Conservation (phyloP, 1,284 basidiomycete genomes). For the Ganoderma boninense region DNA sequence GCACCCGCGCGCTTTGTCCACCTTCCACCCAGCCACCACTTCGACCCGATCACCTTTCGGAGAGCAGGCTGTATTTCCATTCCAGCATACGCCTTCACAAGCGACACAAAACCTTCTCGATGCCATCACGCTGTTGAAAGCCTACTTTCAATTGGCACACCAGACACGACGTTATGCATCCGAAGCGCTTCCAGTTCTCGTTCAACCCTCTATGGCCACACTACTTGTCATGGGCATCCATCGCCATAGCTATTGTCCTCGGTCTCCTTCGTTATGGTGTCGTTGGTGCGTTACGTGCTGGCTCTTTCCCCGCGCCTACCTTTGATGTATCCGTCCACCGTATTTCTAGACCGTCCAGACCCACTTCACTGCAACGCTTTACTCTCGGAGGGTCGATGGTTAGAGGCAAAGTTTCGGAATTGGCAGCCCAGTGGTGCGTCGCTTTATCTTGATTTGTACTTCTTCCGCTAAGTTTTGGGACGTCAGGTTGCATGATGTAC, state of each 20-base stretch:
- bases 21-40: not conserved
- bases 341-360: conserved; percentile 69
- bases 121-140: not conserved
- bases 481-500: conserved; percentile 78
- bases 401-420: conserved; percentile 69
- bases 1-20: not conserved
- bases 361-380: conserved; percentile 77
- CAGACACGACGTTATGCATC: conserved; percentile 35
- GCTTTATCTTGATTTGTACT: too few relatives aligned
- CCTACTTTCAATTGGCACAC: not conserved
- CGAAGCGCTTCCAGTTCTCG: conserved; percentile 42
- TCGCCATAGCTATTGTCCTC: conserved; percentile 48
- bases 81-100: not conserved
- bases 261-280: conserved; percentile 57
- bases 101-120: not conserved
- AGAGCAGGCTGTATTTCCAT: not conserved
- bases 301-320: not conserved
- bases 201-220: conserved; percentile 66
- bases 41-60: not conserved
- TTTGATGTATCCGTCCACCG: not conserved
- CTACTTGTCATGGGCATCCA: conserved; percentile 52
- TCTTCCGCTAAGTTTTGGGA: not conserved
- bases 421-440: conserved; percentile 88
- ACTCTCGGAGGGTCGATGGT: conserved; percentile 79
- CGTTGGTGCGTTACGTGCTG: conserved; percentile 51